Evolutionary conservation across 2,329 filamentous ascomycete species (phyloP), one percentile per base, ranked within the genome.

Genomic region (Xylariaceae sp.): DNA sequence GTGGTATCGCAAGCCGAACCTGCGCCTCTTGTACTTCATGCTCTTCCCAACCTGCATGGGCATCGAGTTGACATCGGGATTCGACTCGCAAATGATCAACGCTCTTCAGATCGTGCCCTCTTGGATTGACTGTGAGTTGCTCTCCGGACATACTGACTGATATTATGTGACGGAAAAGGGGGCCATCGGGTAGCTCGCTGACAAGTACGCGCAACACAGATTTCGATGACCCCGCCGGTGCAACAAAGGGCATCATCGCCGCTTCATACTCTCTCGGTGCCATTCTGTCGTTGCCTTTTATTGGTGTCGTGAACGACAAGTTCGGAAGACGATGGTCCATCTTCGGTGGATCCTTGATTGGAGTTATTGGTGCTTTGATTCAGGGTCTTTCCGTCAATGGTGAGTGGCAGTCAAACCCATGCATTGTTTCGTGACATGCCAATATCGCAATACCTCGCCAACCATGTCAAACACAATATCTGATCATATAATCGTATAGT

Each of bases 31-130:
- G 44, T 86, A 87, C 66, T 68, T 86, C 5, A 71, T 82, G 60
- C 76, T 87, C 53, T 81, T 86, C 59, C 81, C 82, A 18, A 82
- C 81, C 49, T 84, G 81, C 69, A 82, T 86, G 74, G 83, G 83
- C 51, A 83, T 86, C 59, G 84, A 86, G 72, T 65, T 77, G 69
- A 78, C 76, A 0, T 77, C 75, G 10, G 76, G 76, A 0, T 78
- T 77, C 62, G 76, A 78, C 66, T 77, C 75, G 51, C 75, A 77
- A 69, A 72, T 78, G 69, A 77, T 78, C 67, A 78, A 78, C 57
- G 74, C 75, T 6, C 68, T 78, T 2, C 76, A 78, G 64, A 74
- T 76, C 39, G 72, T 76, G 9, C 66, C 66, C 0, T 65, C 66
- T 0, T 78, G 75, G 74, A 68, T 69, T 10, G 23, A 55, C 0